Conservation (phyloP, 768 basidiomycete genomes). For the Leccinum incarnatum region DNA sequence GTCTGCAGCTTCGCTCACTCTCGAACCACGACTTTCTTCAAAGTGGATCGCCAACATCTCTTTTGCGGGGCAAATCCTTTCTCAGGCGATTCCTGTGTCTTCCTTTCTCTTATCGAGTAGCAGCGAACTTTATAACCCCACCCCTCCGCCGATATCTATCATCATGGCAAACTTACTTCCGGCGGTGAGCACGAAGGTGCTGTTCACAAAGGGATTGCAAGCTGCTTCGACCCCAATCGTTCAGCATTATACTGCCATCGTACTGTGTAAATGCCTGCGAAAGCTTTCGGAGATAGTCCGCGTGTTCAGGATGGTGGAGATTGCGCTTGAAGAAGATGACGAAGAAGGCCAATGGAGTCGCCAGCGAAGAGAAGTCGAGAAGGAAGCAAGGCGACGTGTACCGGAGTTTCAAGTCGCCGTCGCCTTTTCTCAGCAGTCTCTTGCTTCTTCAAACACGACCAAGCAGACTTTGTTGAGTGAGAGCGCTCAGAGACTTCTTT, state of each 20-base stretch:
- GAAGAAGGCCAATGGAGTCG: slow-evolving; percentile 71
- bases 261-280: slow-evolving; percentile 68
- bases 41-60: slow-evolving; percentile 91
- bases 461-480: slow-evolving; percentile 70
- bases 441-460: slow-evolving; percentile 32
- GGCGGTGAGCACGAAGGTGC: slow-evolving; percentile 59
- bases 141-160: slow-evolving; percentile 68
- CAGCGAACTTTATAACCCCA: slow-evolving; percentile 54
- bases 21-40: slow-evolving; percentile 84
- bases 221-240: slow-evolving; percentile 64
- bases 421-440: slow-evolving; percentile 66
- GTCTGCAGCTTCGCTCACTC: slow-evolving; percentile 61
- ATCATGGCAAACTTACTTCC: slow-evolving; percentile 83
- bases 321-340: slow-evolving; percentile 58
- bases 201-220: slow-evolving; percentile 82
- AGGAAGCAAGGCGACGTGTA: slow-evolving; percentile 69
- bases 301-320: slow-evolving; percentile 47
- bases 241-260: slow-evolving; percentile 80
- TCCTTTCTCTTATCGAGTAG: slow-evolving; percentile 56
- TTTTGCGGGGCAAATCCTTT: slow-evolving; percentile 75
- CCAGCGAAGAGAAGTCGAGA: slow-evolving; percentile 64
- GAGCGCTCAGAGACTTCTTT: slow-evolving; percentile 74
- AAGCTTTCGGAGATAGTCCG: slow-evolving; percentile 63
- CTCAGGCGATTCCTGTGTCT: slow-evolving; percentile 64
- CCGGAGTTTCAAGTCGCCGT: slow-evolving; percentile 88